Percentiles rank a stretch among this genome's conserved stretches.
phyloP scores from a whole-genome alignment of 2,329 filamentous ascomycete genomes.

The Clonostachys solani region DNA sequence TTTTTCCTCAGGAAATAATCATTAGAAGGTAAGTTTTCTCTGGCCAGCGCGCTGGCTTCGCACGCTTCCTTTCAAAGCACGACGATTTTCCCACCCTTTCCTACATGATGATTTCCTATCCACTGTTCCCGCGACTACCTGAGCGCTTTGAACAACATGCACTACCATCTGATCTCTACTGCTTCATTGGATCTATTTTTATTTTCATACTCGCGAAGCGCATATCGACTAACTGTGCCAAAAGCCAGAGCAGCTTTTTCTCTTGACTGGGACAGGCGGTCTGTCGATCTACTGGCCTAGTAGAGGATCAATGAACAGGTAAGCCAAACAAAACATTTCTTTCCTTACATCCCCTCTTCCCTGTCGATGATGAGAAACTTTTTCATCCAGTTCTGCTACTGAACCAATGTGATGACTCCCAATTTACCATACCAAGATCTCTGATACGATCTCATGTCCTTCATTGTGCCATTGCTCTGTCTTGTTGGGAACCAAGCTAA shows the following conservation, averaged over 20 bases:
- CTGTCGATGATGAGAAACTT: constrained; percentile 59
- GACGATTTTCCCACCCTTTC: not conserved
- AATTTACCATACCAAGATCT: constrained; percentile 62
- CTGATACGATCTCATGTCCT: constrained; percentile 33
- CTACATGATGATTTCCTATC: constrained; percentile 50
- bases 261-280: not conserved
- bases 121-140: constrained; percentile 58
- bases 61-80: too few relatives aligned
- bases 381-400: constrained; percentile 72
- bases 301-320: not conserved
- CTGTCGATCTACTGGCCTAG: not conserved
- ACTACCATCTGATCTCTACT: constrained; percentile 63
- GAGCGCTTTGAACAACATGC: constrained; percentile 65
- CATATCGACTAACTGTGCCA: too few relatives aligned
- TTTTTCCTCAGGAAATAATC: too few relatives aligned
- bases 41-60: too few relatives aligned
- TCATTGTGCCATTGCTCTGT: constrained; percentile 1
- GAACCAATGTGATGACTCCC: constrained; percentile 61
- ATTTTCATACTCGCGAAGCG: too few relatives aligned
- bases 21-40: too few relatives aligned
- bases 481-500: not conserved
- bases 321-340: constrained; percentile 2
- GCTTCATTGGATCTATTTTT: too few relatives aligned
- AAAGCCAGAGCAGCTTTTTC: too few relatives aligned
- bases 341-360: constrained; percentile 7